A percentile compares a stretch with the other conserved stretches of the same genome.
Conservation (phyloP, 257 asterid species). For the Solanum lignicaule region DNA sequence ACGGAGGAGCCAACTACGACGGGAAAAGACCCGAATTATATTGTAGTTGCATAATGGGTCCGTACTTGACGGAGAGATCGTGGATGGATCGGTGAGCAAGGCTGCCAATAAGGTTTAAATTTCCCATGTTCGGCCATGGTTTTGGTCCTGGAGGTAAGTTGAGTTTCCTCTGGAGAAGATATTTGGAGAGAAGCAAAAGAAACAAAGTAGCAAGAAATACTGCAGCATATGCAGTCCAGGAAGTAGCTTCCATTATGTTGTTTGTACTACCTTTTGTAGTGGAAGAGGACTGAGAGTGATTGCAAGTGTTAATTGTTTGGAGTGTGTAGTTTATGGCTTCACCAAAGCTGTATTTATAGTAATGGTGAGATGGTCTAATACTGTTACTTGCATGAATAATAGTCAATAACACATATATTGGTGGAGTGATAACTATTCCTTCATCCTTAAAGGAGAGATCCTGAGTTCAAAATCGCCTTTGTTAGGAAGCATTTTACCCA, state of each 20-base stretch:
- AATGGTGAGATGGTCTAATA: no score
- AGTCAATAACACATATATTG: no score
- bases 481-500: no score
- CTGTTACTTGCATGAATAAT: not conserved
- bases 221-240: not conserved
- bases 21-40: slow-evolving; percentile 30
- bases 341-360: not conserved
- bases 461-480: no score
- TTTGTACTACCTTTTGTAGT: not conserved
- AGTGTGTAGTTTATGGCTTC: not conserved
- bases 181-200: slow-evolving; percentile 17
- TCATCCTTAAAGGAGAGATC: no score
- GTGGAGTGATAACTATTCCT: no score
- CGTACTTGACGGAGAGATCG: slow-evolving; percentile 19
- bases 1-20: slow-evolving; percentile 32
- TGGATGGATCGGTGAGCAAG: slow-evolving; percentile 37
- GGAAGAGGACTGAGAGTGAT: not conserved
- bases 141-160: slow-evolving; percentile 35
- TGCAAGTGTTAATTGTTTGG: not conserved
- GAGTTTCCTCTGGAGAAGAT: slow-evolving; percentile 15
- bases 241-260: not conserved
- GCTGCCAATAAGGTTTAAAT: slow-evolving; percentile 23
- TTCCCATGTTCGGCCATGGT: slow-evolving; percentile 40
- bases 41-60: slow-evolving; percentile 30
- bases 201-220: slow-evolving; percentile 4